Evolutionary conservation across 2,329 filamentous ascomycete species (phyloP).

Genomic region (Curvularia verruculosa): DNA sequence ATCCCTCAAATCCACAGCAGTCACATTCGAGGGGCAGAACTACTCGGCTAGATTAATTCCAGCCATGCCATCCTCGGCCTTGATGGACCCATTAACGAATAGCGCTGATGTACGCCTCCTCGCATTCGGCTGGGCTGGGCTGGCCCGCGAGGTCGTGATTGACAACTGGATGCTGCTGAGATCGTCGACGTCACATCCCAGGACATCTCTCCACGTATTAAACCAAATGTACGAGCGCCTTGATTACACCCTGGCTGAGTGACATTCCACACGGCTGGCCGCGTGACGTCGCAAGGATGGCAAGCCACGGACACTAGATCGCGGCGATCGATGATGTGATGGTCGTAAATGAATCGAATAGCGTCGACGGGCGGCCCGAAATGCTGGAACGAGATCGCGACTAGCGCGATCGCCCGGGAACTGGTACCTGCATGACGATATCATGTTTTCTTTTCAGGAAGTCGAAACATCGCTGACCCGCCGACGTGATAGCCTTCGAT

Average conservation of each 20-base stretch:
- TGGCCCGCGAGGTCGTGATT: neutral
- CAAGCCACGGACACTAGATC: constrained; percentile 52
- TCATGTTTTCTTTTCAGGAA: constrained; percentile 9
- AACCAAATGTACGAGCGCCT: neutral
- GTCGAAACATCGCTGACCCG: constrained; percentile 7
- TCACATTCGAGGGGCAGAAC: neutral
- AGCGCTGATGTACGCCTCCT: neutral
- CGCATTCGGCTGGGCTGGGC: neutral
- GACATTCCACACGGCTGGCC: neutral
- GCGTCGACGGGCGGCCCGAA: constrained; percentile 55
- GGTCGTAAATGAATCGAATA: constrained; percentile 56
- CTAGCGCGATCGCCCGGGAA: constrained; percentile 9
- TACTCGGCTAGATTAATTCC: neutral
- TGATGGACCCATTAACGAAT: neutral
- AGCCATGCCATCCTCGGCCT: neutral
- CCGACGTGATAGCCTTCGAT: constrained; percentile 9
- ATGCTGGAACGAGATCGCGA: constrained; percentile 20
- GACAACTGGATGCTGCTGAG: neutral
- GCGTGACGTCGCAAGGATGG: neutral
- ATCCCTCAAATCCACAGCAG: neutral
- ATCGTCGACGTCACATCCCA: neutral
- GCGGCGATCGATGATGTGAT: constrained; percentile 57
- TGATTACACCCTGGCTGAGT: neutral
- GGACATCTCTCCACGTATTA: neutral
- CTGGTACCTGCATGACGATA: constrained; percentile 17